Base-by-base conservation (phyloP, 352 stramenopile genomes). In the Pythium apleroticum region DNA sequence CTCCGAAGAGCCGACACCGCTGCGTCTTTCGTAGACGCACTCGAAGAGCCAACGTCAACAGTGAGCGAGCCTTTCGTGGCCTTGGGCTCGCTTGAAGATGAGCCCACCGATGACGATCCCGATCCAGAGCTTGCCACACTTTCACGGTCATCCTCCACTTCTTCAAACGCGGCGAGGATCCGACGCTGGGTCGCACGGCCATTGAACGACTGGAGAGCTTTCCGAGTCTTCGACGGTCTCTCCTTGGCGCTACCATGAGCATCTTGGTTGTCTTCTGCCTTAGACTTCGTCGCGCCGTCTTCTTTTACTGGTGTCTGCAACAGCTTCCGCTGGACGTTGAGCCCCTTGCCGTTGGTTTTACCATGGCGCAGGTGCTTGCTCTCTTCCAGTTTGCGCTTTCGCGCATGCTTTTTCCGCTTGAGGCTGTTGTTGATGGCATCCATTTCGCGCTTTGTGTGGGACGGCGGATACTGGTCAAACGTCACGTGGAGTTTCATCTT, bases 401-500 rank as follows among this genome's bases (percentile, higher is more conserved):
- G 72, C 53, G 71, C 65, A 12, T 86, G 71, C 39, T 76, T 81
- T 58, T 89, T 89, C 19, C 80, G 73, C 46, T 87, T 90, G 41
- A 95, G 68, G 35, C 77, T 91, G 62, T 93, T 89, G 68, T 95
- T 95, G 66, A 95, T 95, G 2, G 83, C 78, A 41, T 90, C 77
- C 15, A 93, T 87, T 30, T 91, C 78, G 20, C 80, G 80, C 41
- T 86, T 86, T 2, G 78, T 74, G 35, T 88, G 74, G 35, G 72
- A 77, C 8, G 70, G 61, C n/a, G 73, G 69, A 22, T 65, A 80
- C 0, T 73, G 24, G 39, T 81, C 81, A 35, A 85, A 85, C 11
- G 77, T 72, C 9, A 81, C 77, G 55, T 90, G 78, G n/a, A 95
- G 78, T 57, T 84, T 89, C 73, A 91, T 81, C 50, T 84, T 88